Base-by-base conservation (phyloP, 2,329 filamentous ascomycete genomes). In the Raffaelea albimanens region DNA sequence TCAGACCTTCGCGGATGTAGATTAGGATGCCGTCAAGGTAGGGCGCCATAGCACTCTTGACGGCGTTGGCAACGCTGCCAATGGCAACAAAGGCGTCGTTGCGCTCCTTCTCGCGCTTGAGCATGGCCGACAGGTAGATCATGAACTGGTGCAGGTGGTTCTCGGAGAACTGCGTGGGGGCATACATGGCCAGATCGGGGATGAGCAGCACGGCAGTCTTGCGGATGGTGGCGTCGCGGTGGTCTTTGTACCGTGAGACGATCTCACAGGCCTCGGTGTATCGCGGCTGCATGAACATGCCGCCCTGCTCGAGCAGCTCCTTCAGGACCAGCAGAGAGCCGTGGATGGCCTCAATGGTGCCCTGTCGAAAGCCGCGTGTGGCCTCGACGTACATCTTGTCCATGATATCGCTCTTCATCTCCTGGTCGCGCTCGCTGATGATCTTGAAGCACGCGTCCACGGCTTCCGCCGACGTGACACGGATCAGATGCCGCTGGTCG, bases 211-310 rank as follows among this genome's bases (percentile, higher is more conserved):
- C 87, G 29, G 97, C 85, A 7, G 95, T 94, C 58, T 86, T 85
- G 47, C 91, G 79, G 56, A 97, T 93, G 33, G 89, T 85, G 4
- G 81, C 71, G 57, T 98, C 94, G 46, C 87, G 81, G 57, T 97
- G 88, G 57, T 98, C 93, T 64, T 95, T 95, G 63, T 95, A 87
- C 52, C 86, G 85, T 55, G 91, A 82, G 33, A 96, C 87, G 53
- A 93, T 90, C 53, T 98, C 93, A 62, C 91, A 97, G 11, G 88
- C 84, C 57, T 95, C 87, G 50, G 84, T 80, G 64, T 97, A 98
- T 61, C 90, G 82, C 36, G 90, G 87, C 59, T 95, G 89, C 93
- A 98, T 97, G 65, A 95, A 98, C 91, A 98, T 98, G 57, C 89
- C 90, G 46, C 93, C 93, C 62, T 95, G 91, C 53, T 93, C 80